Evolutionary conservation across 1,139 yeast species (phyloP).

Genomic region (Pichia cactophila): DNA sequence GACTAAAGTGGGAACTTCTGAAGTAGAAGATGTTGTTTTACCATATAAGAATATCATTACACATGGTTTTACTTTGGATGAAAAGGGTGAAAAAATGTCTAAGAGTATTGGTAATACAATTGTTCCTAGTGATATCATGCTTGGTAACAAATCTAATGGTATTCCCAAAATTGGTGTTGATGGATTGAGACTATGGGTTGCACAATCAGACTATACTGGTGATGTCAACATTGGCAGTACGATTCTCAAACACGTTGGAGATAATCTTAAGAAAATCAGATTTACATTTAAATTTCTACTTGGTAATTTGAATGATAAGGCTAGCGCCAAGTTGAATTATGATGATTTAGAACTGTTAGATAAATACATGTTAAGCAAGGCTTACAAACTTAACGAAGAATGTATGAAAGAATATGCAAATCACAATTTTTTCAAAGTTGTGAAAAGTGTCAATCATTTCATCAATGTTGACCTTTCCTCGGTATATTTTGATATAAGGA

Average conservation of each 20-base stretch:
- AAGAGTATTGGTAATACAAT: conserved; percentile 84
- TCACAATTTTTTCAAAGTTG: conserved; percentile 57
- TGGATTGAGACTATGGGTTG: conserved; percentile 87
- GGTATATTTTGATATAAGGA: conserved; percentile 76
- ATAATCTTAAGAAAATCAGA: conserved; percentile 72
- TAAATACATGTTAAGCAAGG: conserved; percentile 49
- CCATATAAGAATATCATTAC: conserved; percentile 78
- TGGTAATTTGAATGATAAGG: conserved; percentile 55
- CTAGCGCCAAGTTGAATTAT: conserved; percentile 25
- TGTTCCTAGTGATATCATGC: conserved; percentile 57
- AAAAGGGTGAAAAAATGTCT: conserved; percentile 84
- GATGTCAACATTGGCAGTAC: conserved; percentile 75
- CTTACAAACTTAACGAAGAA: conserved; percentile 40
- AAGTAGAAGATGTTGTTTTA: conserved; percentile 36
- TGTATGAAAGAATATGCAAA: conserved; percentile 42
- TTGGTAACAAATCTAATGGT: conserved; percentile 51
- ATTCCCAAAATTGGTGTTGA: conserved; percentile 80
- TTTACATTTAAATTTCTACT: conserved; percentile 73
- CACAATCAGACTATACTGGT: conserved; percentile 76
- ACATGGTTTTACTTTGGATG: conserved; percentile 90
- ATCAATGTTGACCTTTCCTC: conserved; percentile 74
- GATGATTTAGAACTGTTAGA: conserved; percentile 51
- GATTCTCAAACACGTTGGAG: conserved; percentile 67
- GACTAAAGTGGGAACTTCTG: conserved; percentile 52
- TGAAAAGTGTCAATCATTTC: conserved; percentile 58